A percentile compares a stretch with the other conserved stretches of the same genome.
Evolutionary conservation across 495 filamentous ascomycete genomes (phyloP).

Genomic region (Aspergillus taichungensis): DNA sequence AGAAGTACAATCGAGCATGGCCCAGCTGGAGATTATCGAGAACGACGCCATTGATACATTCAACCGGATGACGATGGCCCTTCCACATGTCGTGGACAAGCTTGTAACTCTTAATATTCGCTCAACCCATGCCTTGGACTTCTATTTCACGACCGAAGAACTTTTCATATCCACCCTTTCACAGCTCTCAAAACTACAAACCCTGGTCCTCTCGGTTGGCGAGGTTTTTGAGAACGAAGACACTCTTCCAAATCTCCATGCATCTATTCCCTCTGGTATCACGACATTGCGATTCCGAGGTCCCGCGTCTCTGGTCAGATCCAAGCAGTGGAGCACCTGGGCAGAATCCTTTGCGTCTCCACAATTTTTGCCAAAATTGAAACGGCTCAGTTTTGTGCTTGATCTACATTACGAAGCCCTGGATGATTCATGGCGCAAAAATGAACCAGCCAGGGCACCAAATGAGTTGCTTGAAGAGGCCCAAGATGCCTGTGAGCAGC

Average conservation of each 20-base stretch:
- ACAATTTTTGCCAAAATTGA: conserved; percentile 11
- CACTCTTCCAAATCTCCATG: conserved; percentile 11
- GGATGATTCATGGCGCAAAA: not conserved
- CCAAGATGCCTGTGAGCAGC: conserved; percentile 8
- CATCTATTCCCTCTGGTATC: conserved; percentile 11
- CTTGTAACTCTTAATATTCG: conserved; percentile 12
- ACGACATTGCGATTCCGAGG: conserved; percentile 15
- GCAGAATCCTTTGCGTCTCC: conserved; percentile 7
- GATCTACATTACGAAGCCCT: conserved; percentile 12
- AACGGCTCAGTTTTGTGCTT: conserved; percentile 13
- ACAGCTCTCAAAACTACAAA: conserved; percentile 9
- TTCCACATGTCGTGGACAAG: conserved; percentile 16
- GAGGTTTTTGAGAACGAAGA: conserved; percentile 11
- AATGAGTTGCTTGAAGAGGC: conserved; percentile 7
- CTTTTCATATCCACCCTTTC: conserved; percentile 7
- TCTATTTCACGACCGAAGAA: conserved; percentile 3
- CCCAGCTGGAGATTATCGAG: conserved; percentile 16
- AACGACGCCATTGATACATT: conserved; percentile 18
- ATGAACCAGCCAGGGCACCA: conserved; percentile 1
- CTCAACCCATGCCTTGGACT: conserved; percentile 13
- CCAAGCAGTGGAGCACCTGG: conserved; percentile 15
- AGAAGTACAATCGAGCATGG: conserved; percentile 1
- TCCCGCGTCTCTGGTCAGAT: conserved; percentile 10
- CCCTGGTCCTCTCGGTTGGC: conserved; percentile 16
- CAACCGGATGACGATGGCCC: conserved; percentile 11